These are phyloP conservation scores for Botrytis byssoidea DNA, from an alignment of 2,329 filamentous ascomycete genomes.

Conservation along the genomic window DNA sequence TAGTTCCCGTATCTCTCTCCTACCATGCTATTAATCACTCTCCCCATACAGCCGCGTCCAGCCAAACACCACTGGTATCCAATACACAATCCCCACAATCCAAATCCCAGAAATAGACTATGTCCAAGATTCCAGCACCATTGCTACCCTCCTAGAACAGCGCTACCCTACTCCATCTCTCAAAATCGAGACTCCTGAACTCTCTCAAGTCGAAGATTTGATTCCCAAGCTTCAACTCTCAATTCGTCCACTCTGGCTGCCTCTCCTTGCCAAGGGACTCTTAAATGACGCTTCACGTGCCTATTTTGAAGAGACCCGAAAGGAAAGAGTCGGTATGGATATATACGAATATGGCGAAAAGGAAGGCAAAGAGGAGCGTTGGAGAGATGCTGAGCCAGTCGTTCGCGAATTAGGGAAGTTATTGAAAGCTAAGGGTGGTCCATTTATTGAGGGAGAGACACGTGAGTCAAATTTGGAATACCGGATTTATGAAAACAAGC, in stretches of 20 bases:
- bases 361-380: constrained; percentile 51
- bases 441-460: constrained; percentile 59
- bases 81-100: constrained; percentile 58
- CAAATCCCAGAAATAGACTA: constrained; percentile 55
- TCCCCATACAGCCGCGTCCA: constrained; percentile 43
- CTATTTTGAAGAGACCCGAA: constrained; percentile 57
- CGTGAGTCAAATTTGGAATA: constrained; percentile 22
- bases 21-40: constrained; percentile 13
- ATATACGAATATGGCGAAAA: constrained; percentile 50
- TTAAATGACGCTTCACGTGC: constrained; percentile 51
- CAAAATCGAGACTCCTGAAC: constrained; percentile 54
- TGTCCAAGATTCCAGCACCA: constrained; percentile 62
- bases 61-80: constrained; percentile 34
- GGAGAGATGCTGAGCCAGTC: constrained; percentile 47
- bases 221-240: constrained; percentile 39
- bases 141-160: constrained; percentile 58
- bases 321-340: constrained; percentile 49
- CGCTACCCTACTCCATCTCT: constrained; percentile 53
- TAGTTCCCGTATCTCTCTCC: constrained; percentile 14
- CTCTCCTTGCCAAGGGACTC: constrained; percentile 49
- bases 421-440: constrained; percentile 50
- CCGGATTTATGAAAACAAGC: not conserved
- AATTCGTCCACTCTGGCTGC: constrained; percentile 47
- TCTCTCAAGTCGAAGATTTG: constrained; percentile 46
- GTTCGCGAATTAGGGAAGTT: constrained; percentile 44